phyloP scores from a whole-genome alignment of 2,329 filamentous ascomycete genomes.

The Fusarium temperatum region DNA sequence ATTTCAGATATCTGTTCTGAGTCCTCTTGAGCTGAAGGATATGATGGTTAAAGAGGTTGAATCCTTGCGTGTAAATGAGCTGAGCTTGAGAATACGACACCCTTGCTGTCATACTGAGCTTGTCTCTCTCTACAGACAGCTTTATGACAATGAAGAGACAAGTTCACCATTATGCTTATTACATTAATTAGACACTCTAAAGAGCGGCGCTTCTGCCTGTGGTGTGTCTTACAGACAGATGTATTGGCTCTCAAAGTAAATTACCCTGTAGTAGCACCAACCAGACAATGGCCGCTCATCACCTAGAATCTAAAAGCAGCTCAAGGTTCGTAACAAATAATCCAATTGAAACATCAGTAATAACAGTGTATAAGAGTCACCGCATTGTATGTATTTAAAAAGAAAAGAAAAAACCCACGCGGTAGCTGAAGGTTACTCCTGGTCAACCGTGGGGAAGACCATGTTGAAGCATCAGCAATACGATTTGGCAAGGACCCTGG shows the following conservation, averaged over 20 bases:
- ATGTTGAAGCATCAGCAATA: background rate
- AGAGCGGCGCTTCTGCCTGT: background rate
- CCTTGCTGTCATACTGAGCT: background rate
- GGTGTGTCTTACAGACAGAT: background rate
- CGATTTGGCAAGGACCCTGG: slow-evolving; percentile 12
- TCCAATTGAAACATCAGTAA: background rate
- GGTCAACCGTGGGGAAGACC: background rate
- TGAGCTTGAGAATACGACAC: background rate
- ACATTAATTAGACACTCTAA: background rate
- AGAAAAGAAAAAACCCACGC: too few relatives aligned
- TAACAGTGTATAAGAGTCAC: background rate
- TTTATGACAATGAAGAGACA: background rate
- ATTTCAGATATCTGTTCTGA: background rate
- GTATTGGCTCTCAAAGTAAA: background rate
- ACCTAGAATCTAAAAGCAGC: background rate
- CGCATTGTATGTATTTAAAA: background rate
- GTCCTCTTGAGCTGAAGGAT: background rate
- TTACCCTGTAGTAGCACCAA: slow-evolving; percentile 4
- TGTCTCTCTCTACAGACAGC: background rate
- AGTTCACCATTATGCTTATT: background rate
- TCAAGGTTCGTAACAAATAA: background rate
- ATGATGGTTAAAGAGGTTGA: background rate
- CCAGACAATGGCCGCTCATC: background rate
- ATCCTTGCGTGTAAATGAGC: background rate
- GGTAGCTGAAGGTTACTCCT: background rate